Evolutionary conservation across 768 basidiomycete genomes (phyloP).

Genomic region (Amanita polypyramis): DNA sequence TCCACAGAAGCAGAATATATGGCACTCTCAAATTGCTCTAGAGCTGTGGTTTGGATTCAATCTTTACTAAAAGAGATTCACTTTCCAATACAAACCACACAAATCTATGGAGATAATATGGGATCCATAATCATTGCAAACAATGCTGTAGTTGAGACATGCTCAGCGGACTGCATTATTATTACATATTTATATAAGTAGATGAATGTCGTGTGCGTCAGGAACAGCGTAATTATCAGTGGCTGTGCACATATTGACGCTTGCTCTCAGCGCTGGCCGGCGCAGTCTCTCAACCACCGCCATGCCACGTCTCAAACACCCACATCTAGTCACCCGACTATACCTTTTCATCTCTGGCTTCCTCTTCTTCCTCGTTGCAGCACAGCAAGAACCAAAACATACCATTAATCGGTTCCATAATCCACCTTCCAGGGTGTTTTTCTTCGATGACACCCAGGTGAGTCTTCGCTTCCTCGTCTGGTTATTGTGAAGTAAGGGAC

Average conservation of each 20-base stretch:
- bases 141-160: no score
- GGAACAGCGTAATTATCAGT: not conserved
- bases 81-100: no score
- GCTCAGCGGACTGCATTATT: no score
- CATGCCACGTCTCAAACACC: not conserved
- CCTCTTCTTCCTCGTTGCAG: conserved; percentile 4
- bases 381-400: conserved; percentile 34
- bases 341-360: conserved; percentile 12
- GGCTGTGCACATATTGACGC: not conserved
- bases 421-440: conserved; percentile 69
- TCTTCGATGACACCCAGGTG: conserved; percentile 90
- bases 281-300: not conserved
- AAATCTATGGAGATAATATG: no score
- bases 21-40: no score
- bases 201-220: no score
- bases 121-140: no score
- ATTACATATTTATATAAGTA: no score
- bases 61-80: no score
- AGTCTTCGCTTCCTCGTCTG: conserved; percentile 21
- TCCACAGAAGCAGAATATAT: no score
- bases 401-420: conserved; percentile 50
- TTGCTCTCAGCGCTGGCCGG: not conserved
- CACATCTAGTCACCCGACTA: conserved; percentile 9
- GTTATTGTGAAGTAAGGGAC: not conserved
- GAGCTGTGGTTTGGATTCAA: no score